Evolutionary conservation across 306 rosid genomes (phyloP).

Genomic region (Lupinus albus): DNA sequence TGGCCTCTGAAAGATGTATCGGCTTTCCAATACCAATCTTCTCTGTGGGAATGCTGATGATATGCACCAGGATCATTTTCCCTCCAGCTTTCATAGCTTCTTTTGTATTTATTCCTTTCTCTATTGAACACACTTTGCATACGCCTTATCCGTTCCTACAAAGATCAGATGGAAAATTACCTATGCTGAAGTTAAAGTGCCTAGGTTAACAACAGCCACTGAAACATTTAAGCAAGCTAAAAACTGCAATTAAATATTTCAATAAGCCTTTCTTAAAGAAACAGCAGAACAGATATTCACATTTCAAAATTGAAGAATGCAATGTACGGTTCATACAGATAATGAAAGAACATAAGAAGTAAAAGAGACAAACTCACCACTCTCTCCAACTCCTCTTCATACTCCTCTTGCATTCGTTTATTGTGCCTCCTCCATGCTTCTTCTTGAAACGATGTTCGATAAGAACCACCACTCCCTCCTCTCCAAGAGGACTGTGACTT

Average conservation of each 20-base stretch:
- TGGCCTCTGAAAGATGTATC: slow-evolving; percentile 67
- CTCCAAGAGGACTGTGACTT: slow-evolving; percentile 65
- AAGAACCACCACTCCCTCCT: slow-evolving; percentile 60
- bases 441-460: slow-evolving; percentile 77
- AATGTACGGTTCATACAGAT: neutral
- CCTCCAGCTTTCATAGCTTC: slow-evolving; percentile 86
- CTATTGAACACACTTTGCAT: slow-evolving; percentile 97
- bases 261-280: neutral
- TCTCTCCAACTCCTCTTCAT: slow-evolving; percentile 95
- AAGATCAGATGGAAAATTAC: slow-evolving; percentile 29
- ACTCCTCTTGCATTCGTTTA: slow-evolving; percentile 90
- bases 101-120: slow-evolving; percentile 83
- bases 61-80: slow-evolving; percentile 58
- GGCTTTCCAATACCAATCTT: slow-evolving; percentile 98
- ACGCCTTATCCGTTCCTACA: slow-evolving; percentile 94
- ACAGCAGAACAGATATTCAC: slow-evolving; percentile 2
- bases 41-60: slow-evolving; percentile 85
- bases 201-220: slow-evolving; percentile 25
- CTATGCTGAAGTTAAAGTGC: slow-evolving; percentile 22
- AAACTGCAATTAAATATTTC: slow-evolving; percentile 9
- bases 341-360: too few species aligned
- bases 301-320: slow-evolving; percentile 25
- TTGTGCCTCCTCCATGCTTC: slow-evolving; percentile 86
- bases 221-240: slow-evolving; percentile 15
- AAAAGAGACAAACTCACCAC: slow-evolving; percentile 62